A percentile compares a stretch with the other conserved stretches of the same genome.
These are phyloP conservation scores for Saccharomycopsis microspora DNA, from an alignment of 805 yeast species.

Conservation along the genomic window DNA sequence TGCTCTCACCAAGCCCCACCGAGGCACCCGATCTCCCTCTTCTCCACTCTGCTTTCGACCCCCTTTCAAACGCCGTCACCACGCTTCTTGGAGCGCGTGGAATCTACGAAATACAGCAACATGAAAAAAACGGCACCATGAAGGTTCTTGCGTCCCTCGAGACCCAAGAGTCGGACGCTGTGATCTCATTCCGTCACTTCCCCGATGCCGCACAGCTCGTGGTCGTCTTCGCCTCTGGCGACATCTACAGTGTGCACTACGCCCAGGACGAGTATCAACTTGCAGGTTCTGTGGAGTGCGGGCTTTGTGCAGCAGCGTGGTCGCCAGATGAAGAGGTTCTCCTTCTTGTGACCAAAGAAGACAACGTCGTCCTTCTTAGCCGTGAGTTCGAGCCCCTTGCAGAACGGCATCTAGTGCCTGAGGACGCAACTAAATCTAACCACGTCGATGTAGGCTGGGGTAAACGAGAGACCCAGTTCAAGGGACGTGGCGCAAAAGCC, in stretches of 20 bases:
- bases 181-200: conserved; percentile 52
- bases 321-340: conserved; percentile 86
- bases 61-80: conserved; percentile 62
- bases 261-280: conserved; percentile 43
- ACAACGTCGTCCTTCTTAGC: conserved; percentile 54
- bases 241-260: conserved; percentile 55
- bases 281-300: conserved; percentile 76
- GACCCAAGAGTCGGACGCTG: conserved; percentile 23
- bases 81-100: conserved; percentile 44
- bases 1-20: conserved; percentile 37
- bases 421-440: conserved; percentile 57
- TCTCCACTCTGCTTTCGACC: conserved; percentile 50
- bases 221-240: conserved; percentile 65
- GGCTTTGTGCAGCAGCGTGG: conserved; percentile 69
- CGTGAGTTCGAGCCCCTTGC: conserved; percentile 69
- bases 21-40: conserved; percentile 58
- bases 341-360: conserved; percentile 51
- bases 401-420: conserved; percentile 45
- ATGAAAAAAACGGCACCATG: conserved; percentile 50
- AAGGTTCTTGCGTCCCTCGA: conserved; percentile 53
- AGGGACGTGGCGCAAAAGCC: conserved; percentile 85
- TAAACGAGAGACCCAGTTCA: conserved; percentile 88
- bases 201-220: conserved; percentile 57
- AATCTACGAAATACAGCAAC: conserved; percentile 65
- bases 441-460: conserved; percentile 99